phyloP scores from a whole-genome alignment of 192 early-diverging fungal genomes.

The Coemansia aciculifera region DNA sequence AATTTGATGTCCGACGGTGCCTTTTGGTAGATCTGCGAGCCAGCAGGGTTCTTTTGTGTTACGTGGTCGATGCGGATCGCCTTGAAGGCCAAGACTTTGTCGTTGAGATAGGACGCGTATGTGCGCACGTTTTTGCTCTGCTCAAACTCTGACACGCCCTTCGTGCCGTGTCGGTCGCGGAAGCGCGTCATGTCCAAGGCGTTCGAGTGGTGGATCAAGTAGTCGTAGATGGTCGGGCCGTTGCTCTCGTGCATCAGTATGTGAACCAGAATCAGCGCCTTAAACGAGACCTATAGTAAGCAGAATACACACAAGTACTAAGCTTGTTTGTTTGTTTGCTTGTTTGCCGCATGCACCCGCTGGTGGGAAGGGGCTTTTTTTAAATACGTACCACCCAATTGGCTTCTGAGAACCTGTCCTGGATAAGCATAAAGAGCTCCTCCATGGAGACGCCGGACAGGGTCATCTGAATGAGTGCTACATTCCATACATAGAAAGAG shows the following conservation, averaged over 20 bases:
- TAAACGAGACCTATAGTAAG: slow-evolving; percentile 51
- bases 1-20: slow-evolving; percentile 39
- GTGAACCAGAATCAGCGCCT: slow-evolving; percentile 56
- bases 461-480: slow-evolving; percentile 57
- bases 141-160: slow-evolving; percentile 54
- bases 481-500: neutral
- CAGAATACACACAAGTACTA: neutral
- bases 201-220: slow-evolving; percentile 39
- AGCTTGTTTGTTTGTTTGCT: neutral
- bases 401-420: slow-evolving; percentile 55
- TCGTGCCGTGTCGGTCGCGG: slow-evolving; percentile 55
- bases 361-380: neutral
- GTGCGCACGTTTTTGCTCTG: slow-evolving; percentile 58
- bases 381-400: slow-evolving; percentile 53
- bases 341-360: neutral
- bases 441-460: slow-evolving; percentile 50
- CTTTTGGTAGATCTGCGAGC: slow-evolving; percentile 50
- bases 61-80: slow-evolving; percentile 55
- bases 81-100: slow-evolving; percentile 53
- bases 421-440: slow-evolving; percentile 54
- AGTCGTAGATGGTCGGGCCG: slow-evolving; percentile 44
- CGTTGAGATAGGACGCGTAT: slow-evolving; percentile 54
- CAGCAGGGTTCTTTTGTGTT: slow-evolving; percentile 37
- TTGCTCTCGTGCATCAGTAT: slow-evolving; percentile 56
- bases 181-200: slow-evolving; percentile 54